Evolutionary conservation across 768 basidiomycete species (phyloP), one percentile per base, ranked within the genome.

Genomic region (Lactarius tabidus): DNA sequence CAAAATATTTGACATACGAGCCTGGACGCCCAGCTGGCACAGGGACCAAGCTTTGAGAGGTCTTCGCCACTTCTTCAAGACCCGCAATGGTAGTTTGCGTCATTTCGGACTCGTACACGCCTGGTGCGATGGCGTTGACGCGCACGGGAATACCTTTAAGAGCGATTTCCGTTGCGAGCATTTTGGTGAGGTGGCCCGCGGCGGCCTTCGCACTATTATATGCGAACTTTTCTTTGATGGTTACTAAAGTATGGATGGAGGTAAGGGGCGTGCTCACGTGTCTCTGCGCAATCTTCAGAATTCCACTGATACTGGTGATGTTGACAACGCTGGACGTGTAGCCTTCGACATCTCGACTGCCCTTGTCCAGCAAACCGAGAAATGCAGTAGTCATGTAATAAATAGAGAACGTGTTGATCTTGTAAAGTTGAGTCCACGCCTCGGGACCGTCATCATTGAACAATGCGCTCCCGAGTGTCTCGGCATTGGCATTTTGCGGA

Each of bases 161-260:
- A 4, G 86, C 87, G 59, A 91, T 80, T 70, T 92, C 91, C 1
- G 90, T 90, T 2, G 90, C 78, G 57, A 93, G 75, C 83, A 91
- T 82, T 75, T 80, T 86, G 12, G 89, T 89, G n/a, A 93, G 76
- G 68, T 91, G 90, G 15, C 87, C 81, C 6, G 84, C 85, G 3
- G 89, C 91, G 0, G 88, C 89, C 73, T 93, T 93, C 8, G 88
- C 79, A 70, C 87, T 89, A 74, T 93, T 93, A 74, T 93, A 93
- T 33, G 82, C 84, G 72, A 92, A 92, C 91, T 93, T 70, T 29
- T 14, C n/a, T 18, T 58, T 18, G 33, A 54, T 23, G 23, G 51
- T 60, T 36, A 33, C 33, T n/a, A 54, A 20, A 5, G 2, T 51
- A 20, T 6, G 2, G 48, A 43, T n/a, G 28, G 54, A 29, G 6